Evolutionary conservation across 2,329 filamentous ascomycete genomes (phyloP).

Genomic region (Aureobasidium leucospermi): DNA sequence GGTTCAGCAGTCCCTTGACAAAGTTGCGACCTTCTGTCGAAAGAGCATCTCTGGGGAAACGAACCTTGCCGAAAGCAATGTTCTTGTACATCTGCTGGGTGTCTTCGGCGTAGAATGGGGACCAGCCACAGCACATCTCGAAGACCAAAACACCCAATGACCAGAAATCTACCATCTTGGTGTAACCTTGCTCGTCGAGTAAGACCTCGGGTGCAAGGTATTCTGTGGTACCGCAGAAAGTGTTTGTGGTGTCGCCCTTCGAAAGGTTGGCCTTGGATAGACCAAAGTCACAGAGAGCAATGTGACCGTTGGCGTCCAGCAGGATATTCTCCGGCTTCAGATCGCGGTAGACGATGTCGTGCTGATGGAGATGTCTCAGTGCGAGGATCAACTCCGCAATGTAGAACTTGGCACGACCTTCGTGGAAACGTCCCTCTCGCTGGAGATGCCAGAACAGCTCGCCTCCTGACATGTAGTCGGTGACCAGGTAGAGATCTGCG

Average conservation of each 20-base stretch:
- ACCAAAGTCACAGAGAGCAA: slow-evolving; percentile 95
- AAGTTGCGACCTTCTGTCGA: slow-evolving; percentile 95
- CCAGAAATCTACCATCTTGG: slow-evolving; percentile 99
- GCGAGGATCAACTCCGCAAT: slow-evolving; percentile 95
- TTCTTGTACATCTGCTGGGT: slow-evolving; percentile 99
- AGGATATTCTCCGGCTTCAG: slow-evolving; percentile 97
- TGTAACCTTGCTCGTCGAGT: slow-evolving; percentile 93
- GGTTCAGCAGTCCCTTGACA: slow-evolving; percentile 92
- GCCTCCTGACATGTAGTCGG: slow-evolving; percentile 98
- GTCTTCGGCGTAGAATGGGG: slow-evolving; percentile 96
- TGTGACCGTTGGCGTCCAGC: slow-evolving; percentile 93
- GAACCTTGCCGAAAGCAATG: slow-evolving; percentile 96
- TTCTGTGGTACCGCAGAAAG: slow-evolving; percentile 96
- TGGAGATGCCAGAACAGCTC: slow-evolving; percentile 98
- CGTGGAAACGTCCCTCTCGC: slow-evolving; percentile 91
- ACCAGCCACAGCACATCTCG: slow-evolving; percentile 99
- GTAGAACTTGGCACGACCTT: slow-evolving; percentile 94
- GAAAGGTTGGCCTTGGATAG: slow-evolving; percentile 95
- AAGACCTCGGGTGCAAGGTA: slow-evolving; percentile 94
- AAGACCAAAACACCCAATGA: slow-evolving; percentile 95
- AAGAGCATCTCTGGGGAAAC: slow-evolving; percentile 89
- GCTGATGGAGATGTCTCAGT: slow-evolving; percentile 88
- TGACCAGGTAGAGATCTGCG: slow-evolving; percentile 94
- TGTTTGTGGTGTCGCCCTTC: slow-evolving; percentile 96
- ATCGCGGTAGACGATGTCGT: slow-evolving; percentile 96